Evolutionary conservation across 176 grass and related monocot species (phyloP).

Genomic region (Carex cristatella): DNA sequence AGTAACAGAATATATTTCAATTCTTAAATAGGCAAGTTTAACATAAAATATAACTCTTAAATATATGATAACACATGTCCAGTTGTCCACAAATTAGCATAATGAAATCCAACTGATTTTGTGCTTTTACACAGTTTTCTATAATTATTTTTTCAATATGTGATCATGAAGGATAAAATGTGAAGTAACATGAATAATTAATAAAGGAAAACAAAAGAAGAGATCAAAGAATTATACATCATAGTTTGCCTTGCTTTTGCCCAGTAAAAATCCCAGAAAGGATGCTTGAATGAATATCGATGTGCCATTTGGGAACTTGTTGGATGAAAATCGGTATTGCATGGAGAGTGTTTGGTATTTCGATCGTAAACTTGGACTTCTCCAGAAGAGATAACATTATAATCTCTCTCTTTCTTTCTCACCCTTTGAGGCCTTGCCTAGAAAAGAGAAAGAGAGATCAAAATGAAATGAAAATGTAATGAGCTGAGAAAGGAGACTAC

Average conservation of each 20-base stretch:
- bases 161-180: no score
- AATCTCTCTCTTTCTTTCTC: neutral
- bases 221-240: slow-evolving; percentile 6
- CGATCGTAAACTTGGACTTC: neutral
- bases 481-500: neutral
- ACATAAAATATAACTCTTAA: no score
- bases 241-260: neutral
- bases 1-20: no score
- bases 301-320: slow-evolving; percentile 7
- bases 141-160: no score
- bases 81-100: no score
- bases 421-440: neutral
- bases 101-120: no score
- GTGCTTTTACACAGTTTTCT: no score
- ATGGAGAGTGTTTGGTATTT: slow-evolving; percentile 21
- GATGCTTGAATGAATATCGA: neutral
- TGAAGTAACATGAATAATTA: neutral
- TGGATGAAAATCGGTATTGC: slow-evolving; percentile 3
- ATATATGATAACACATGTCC: no score
- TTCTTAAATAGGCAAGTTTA: no score
- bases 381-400: slow-evolving; percentile 19
- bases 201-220: neutral
- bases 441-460: slow-evolving; percentile 1
- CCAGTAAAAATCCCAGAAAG: slow-evolving; percentile 14
- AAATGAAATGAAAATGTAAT: slow-evolving; percentile 6